Evolutionary conservation across 1,284 basidiomycete genomes (phyloP).

Genomic region (Rhizoctonia solani): DNA sequence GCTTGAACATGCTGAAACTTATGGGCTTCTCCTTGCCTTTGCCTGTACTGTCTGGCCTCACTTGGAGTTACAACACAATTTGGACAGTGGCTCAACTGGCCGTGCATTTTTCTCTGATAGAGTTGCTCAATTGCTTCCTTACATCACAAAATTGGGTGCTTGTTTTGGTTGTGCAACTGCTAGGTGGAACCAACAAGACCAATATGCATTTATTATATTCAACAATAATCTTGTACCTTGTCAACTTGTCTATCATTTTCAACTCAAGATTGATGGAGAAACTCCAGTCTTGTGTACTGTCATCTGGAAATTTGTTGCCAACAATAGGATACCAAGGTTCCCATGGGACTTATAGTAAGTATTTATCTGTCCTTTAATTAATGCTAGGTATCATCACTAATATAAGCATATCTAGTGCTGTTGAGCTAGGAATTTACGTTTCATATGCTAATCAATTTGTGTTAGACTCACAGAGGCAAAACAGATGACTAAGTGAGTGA

Average conservation of each 20-base stretch:
- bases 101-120: not conserved
- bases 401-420: too few species aligned
- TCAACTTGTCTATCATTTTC: not conserved
- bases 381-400: too few species aligned
- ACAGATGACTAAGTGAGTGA: too few species aligned
- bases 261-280: conserved; percentile 5
- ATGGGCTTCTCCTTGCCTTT: conserved; percentile 23
- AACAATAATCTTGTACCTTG: not conserved
- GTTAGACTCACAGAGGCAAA: too few species aligned
- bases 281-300: conserved; percentile 35
- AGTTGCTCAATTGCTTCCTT: not conserved
- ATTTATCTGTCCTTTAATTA: too few species aligned
- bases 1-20: not conserved
- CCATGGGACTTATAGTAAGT: conserved; percentile 42
- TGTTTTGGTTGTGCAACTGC: not conserved
- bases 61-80: conserved; percentile 23
- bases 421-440: too few species aligned
- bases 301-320: conserved; percentile 37
- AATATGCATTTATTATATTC: not conserved
- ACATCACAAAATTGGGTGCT: not conserved
- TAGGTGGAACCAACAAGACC: not conserved
- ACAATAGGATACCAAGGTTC: conserved; percentile 39
- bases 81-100: not conserved
- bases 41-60: conserved; percentile 40
- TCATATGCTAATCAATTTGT: too few species aligned